Evolutionary conservation across 1,139 yeast species (phyloP), one percentile per base, ranked within the genome.

Genomic region (Geotrichum siamense): DNA sequence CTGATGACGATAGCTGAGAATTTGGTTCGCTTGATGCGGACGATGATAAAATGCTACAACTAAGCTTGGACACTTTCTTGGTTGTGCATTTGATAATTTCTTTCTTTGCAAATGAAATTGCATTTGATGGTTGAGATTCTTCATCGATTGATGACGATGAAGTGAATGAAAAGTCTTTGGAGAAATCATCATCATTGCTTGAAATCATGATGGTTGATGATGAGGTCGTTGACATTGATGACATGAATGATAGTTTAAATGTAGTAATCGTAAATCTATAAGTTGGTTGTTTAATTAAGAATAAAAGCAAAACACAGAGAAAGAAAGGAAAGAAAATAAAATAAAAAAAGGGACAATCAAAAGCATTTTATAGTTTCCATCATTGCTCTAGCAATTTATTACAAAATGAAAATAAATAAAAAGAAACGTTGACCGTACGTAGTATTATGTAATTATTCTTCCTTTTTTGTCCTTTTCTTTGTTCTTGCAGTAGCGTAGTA

Each of bases 161-260:
- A 30, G 34, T 30, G 16, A 30, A 30, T 6, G 21, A 16, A 17
- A 30, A 30, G n/a, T 30, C 34, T 30, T 30, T 30, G 5, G 34
- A 15, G 17, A 30, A 30, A 17, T 30, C 34, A 21, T 19, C 15
- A 8, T n/a, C 17, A 5, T 19, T 16, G 8, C 19, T 5, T 5
- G 34, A 6, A 16, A 21, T 16, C 15, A 16, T 17, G 12, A 21
- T 15, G 12, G 34, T 16, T 6, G 8, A 30, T 6, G 34, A 30
- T 16, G 34, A 30, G 21, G 17, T 30, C 12, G 10, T 28, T 30
- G 21, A 16, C 5, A 16, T 30, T 30, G 9, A 15, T 6, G 6
- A 13, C 8, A 8, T 28, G n/a, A 28, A 28, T 10, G n/a, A 13
- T 8, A 13, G n/a, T n/a, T 13, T 9, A n/a, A 28, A 28, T 28